Conservation (phyloP, 208 protist species). For the Strigomonas culicis region DNA sequence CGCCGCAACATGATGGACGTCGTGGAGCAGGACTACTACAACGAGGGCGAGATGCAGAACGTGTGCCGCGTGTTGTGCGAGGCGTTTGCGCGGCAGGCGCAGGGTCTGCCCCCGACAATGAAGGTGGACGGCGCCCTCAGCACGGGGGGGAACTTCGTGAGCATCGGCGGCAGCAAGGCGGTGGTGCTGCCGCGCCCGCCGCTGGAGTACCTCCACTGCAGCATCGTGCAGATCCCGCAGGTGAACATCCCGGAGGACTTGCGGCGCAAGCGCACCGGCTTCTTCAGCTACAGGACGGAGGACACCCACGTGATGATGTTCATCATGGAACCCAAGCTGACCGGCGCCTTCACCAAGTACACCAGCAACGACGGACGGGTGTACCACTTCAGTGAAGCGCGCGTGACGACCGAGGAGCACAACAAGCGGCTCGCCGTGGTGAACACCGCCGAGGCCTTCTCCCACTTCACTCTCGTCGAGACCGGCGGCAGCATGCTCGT, state of each 20-base stretch:
- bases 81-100: slow-evolving; percentile 20
- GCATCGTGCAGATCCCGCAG: slow-evolving; percentile 28
- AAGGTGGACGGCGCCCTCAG: too few relatives aligned
- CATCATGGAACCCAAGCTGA: slow-evolving; percentile 51
- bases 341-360: slow-evolving; percentile 59
- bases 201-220: slow-evolving; percentile 42
- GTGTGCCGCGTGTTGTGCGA: slow-evolving; percentile 39
- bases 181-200: background rate
- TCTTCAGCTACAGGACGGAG: slow-evolving; percentile 33
- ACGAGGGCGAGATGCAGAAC: slow-evolving; percentile 43
- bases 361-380: slow-evolving; percentile 53
- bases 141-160: too few relatives aligned
- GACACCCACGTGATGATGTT: slow-evolving; percentile 41
- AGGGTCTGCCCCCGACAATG: too few relatives aligned
- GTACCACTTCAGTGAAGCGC: slow-evolving; percentile 22
- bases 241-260: slow-evolving; percentile 22
- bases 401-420: slow-evolving; percentile 5
- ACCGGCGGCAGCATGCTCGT: slow-evolving; percentile 34
- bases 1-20: slow-evolving; percentile 27
- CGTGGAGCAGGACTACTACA: slow-evolving; percentile 42
- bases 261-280: slow-evolving; percentile 18
- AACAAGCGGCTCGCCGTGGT: slow-evolving; percentile 9
- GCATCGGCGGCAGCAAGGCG: slow-evolving; percentile 3
- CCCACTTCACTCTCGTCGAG: slow-evolving; percentile 48
- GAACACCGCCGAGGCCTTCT: slow-evolving; percentile 54